phyloP scores from a whole-genome alignment of 768 basidiomycete species.

The Phanerochaete carnosa region DNA sequence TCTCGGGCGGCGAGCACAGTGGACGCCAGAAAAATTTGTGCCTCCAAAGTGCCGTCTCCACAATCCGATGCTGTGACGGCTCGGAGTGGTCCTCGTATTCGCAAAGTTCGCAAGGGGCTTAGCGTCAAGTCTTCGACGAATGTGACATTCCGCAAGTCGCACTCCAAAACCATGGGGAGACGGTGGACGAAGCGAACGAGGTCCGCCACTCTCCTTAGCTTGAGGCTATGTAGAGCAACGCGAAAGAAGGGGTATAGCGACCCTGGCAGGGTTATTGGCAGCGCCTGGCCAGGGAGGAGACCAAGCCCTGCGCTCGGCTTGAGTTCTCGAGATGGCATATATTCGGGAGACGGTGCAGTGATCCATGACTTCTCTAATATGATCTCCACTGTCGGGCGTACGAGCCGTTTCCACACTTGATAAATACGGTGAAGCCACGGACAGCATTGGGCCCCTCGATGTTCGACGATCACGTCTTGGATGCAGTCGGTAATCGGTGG shows the following conservation, averaged over 20 bases:
- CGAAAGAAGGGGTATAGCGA: neutral
- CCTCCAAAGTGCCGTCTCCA: no score
- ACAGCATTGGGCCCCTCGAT: neutral
- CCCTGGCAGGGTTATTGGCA: neutral
- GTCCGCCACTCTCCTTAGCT: neutral
- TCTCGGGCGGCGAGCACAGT: no score
- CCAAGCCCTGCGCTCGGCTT: neutral
- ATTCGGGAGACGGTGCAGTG: neutral
- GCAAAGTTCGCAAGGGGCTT: no score
- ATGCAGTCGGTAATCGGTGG: neutral
- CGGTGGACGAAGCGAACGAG: neutral
- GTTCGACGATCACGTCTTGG: neutral
- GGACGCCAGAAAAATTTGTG: no score
- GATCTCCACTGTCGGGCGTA: neutral
- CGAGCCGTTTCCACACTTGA: neutral
- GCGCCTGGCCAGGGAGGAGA: neutral
- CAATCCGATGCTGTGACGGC: no score
- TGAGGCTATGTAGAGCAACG: neutral
- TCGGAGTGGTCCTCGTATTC: no score
- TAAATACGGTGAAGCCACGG: neutral
- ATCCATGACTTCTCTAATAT: neutral
- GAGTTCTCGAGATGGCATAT: no score
- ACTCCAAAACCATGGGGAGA: no score
- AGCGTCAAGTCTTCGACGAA: no score
- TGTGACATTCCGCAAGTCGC: no score